These are phyloP conservation scores for Geoglossum glabrum DNA, from an alignment of 495 filamentous ascomycete genomes.

Conservation along the genomic window DNA sequence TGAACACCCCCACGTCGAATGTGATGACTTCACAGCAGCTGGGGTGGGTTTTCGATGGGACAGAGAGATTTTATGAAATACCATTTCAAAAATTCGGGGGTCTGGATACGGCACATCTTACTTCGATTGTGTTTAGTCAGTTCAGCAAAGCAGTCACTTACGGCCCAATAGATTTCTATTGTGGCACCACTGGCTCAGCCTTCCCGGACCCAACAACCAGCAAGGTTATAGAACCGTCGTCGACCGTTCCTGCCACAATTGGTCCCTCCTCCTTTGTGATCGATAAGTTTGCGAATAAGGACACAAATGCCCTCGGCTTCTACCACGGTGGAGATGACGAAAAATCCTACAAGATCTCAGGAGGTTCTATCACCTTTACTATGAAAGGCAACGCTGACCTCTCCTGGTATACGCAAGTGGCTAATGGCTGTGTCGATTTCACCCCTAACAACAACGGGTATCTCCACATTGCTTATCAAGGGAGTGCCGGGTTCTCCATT, in stretches of 20 bases:
- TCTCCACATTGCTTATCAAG: conserved; percentile 52
- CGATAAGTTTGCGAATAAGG: conserved; percentile 36
- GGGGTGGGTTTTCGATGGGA: conserved; percentile 40
- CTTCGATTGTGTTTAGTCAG: conserved; percentile 27
- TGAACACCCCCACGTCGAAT: conserved; percentile 17
- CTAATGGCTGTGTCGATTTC: conserved; percentile 38
- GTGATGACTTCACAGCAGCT: conserved; percentile 26
- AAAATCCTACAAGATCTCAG: conserved; percentile 29
- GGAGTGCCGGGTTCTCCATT: conserved; percentile 45
- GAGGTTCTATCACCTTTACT: conserved; percentile 33
- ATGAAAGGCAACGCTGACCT: conserved; percentile 43
- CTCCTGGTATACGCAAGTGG: conserved; percentile 47
- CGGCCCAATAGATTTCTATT: conserved; percentile 40
- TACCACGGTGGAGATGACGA: conserved; percentile 54
- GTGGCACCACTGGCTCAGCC: conserved; percentile 28
- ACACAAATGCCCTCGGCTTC: conserved; percentile 42
- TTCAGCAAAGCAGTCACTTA: conserved; percentile 28
- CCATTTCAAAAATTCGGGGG: conserved; percentile 31
- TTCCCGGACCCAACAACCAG: conserved; percentile 26
- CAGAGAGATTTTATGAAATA: conserved; percentile 38
- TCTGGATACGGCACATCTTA: conserved; percentile 30
- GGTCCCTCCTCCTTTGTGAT: conserved; percentile 35
- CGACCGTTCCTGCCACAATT: conserved; percentile 28
- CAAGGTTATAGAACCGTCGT: conserved; percentile 18
- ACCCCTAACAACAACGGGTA: conserved; percentile 33